phyloP scores from a whole-genome alignment of 2,329 filamentous ascomycete genomes.

The Escovopsis weberi region DNA sequence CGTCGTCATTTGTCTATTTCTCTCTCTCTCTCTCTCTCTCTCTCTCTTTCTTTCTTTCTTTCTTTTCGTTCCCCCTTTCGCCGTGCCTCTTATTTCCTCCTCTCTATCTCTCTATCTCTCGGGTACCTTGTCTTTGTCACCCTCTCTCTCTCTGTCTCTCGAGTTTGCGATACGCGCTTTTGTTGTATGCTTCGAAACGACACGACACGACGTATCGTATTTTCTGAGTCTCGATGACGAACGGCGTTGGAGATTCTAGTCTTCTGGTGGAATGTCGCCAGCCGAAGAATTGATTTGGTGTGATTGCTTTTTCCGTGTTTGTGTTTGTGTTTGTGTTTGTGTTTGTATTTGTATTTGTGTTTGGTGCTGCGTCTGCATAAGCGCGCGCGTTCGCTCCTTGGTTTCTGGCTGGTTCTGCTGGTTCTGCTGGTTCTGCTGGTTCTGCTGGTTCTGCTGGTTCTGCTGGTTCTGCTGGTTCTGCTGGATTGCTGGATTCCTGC shows the following conservation, averaged over 20 bases:
- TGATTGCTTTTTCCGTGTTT: conserved; percentile 5
- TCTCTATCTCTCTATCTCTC: too few species aligned
- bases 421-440: too few species aligned
- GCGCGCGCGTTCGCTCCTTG: too few species aligned
- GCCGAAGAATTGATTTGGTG: conserved; percentile 15
- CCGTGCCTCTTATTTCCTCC: conserved; percentile 3
- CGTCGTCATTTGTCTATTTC: conserved; percentile 6
- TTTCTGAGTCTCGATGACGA: conserved; percentile 21
- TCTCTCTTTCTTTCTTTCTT: too few species aligned
- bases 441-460: too few species aligned
- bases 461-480: too few species aligned
- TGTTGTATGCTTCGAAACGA: conserved; percentile 15
- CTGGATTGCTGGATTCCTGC: too few species aligned
- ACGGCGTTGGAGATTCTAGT: conserved; percentile 28
- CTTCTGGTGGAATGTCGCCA: conserved; percentile 22
- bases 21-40: not conserved
- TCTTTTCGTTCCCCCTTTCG: too few species aligned
- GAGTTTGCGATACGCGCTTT: conserved; percentile 10
- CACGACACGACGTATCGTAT: conserved; percentile 15
- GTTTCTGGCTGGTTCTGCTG: too few species aligned
- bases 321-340: not conserved
- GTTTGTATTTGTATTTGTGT: not conserved
- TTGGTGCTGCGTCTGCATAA: not conserved
- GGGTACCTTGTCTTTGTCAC: too few species aligned
- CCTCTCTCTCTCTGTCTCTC: conserved; percentile 9